Percentiles rank a stretch among this genome's conserved stretches.
phyloP scores from a whole-genome alignment of 345 rosid species.

The Gossypium herbaceum region DNA sequence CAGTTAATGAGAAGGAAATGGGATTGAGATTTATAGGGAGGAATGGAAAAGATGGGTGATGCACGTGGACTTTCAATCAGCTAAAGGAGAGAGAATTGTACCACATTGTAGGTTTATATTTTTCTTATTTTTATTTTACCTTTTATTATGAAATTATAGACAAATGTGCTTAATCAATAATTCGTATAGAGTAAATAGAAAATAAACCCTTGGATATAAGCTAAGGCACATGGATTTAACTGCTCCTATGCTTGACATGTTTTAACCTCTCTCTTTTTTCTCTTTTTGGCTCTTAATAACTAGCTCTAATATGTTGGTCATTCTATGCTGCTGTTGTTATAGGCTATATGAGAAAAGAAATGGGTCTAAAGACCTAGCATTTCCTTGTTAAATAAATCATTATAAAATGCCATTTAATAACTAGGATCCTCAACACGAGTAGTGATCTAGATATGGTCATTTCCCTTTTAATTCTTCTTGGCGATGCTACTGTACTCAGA shows the following conservation, averaged over 20 bases:
- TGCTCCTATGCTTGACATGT: too few species aligned
- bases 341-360: neutral
- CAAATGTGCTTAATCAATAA: neutral
- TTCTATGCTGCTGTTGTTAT: neutral
- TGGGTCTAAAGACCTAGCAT: neutral
- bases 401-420: neutral
- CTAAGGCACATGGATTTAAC: neutral
- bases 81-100: slow-evolving; percentile 61
- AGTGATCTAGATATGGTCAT: neutral
- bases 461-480: neutral
- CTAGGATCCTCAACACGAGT: neutral
- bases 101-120: slow-evolving; percentile 70
- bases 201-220: slow-evolving; percentile 1
- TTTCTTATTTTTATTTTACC: slow-evolving; percentile 15
- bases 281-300: neutral
- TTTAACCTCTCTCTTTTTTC: neutral
- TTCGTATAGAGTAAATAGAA: neutral
- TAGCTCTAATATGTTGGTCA: slow-evolving; percentile 7
- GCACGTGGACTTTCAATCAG: slow-evolving; percentile 67
- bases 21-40: slow-evolving; percentile 69
- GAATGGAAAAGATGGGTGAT: slow-evolving; percentile 93
- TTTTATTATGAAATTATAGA: slow-evolving; percentile 7
- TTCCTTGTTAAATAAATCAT: neutral
- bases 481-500: neutral
- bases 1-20: slow-evolving; percentile 41